Conservation (phyloP, 805 yeast genomes). For the Teunomyces atbi region DNA sequence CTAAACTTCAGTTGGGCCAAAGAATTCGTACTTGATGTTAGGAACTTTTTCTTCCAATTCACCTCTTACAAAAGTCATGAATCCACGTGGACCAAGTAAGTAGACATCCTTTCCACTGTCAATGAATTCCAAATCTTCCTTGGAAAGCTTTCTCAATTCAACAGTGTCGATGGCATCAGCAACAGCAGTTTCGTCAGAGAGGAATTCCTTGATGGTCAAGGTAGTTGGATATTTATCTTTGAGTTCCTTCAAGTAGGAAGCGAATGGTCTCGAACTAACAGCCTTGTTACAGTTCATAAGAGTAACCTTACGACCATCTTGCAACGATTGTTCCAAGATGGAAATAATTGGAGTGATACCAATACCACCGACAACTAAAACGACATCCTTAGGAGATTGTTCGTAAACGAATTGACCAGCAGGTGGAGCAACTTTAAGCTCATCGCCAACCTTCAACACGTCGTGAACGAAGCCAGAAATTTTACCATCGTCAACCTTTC, state of each 20-base stretch:
- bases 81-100: conserved; percentile 33
- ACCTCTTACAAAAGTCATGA: conserved; percentile 26
- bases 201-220: conserved; percentile 21
- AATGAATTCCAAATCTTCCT: conserved; percentile 21
- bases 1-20: conserved; percentile 31
- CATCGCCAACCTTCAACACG: conserved; percentile 46
- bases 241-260: conserved; percentile 15
- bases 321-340: conserved; percentile 42
- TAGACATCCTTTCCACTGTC: conserved; percentile 23
- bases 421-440: conserved; percentile 54
- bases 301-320: conserved; percentile 28
- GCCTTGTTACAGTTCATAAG: conserved; percentile 34
- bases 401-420: conserved; percentile 50
- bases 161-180: conserved; percentile 11
- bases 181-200: conserved; percentile 10
- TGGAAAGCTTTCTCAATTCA: conserved; percentile 11
- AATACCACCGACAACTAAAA: conserved; percentile 59
- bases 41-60: conserved; percentile 18
- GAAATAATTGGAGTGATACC: conserved; percentile 67
- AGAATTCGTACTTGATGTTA: conserved; percentile 25
- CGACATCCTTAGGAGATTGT: conserved; percentile 20
- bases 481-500: conserved; percentile 45
- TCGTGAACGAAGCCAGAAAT: conserved; percentile 53
- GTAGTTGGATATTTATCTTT: conserved; percentile 12
- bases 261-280: conserved; percentile 22